Evolutionary conservation across 139 green algal genomes (phyloP), one percentile per base, ranked within the genome.

Genomic region (Chlamydomonas incerta): DNA sequence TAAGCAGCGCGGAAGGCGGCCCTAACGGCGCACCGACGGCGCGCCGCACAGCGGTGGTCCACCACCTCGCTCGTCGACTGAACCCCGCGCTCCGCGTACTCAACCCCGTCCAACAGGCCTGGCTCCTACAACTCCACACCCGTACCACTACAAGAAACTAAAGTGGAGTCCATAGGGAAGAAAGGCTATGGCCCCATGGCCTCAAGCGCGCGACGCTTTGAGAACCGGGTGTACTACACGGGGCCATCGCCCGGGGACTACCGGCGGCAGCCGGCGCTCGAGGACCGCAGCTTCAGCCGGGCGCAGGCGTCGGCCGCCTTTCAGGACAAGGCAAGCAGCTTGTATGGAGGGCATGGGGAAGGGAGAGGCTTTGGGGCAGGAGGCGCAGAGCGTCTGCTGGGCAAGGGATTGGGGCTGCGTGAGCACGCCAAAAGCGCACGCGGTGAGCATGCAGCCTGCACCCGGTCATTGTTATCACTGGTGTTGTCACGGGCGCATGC

Each of bases 151-250:
- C 20, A 85, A 18, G 31, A 46, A 17, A 5, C 37, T 8, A 31
- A 35, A 13, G n/a, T 34, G 3, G 80, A 86, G 34, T 86, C 80
- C 28, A 79, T 79, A 23, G 68, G 80, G 34, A 86, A 86, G 15
- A 86, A 86, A 29, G 80, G 80, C 18, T 62, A 71, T 11, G 68
- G 80, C 23, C 20, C 68, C 3, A 60, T 86, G 68, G 80, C 46
- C 5, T 86, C 80, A 0, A 47, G 72, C 10, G 23, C 80, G 9
- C 34, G 35, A 2, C 68, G 80, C 14, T 86, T 86, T 26, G 24
- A n/a, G 2, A 15, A 86, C 9, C 67, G 55, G 2, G 35, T 79
- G 2, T 79, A 20, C 35, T 86, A 86, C 67, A 80, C 80, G 14
- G 80, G 80, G 28, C 80, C 80, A 33, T 69, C 52, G 0, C 68